Evolutionary conservation across 495 filamentous ascomycete species (phyloP).

Genomic region (Talaromyces wortmannii): DNA sequence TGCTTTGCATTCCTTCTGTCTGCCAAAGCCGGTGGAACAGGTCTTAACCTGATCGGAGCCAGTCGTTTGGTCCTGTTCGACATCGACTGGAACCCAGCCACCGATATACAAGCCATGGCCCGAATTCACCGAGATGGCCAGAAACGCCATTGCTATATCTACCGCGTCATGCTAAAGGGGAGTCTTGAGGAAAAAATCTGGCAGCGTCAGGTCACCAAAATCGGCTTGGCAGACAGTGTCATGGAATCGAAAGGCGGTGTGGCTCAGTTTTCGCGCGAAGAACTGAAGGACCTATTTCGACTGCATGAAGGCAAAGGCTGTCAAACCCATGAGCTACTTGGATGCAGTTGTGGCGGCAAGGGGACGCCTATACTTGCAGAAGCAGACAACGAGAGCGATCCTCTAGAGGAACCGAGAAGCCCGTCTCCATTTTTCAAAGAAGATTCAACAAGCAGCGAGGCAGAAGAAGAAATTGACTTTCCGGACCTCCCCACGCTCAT

Average conservation of each 20-base stretch:
- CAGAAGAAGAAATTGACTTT: slow-evolving; percentile 31
- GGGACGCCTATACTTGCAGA: slow-evolving; percentile 18
- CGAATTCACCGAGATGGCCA: slow-evolving; percentile 77
- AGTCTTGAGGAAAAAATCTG: slow-evolving; percentile 80
- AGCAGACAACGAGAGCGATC: slow-evolving; percentile 5
- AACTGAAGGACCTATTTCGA: slow-evolving; percentile 65
- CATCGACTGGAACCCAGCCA: slow-evolving; percentile 79
- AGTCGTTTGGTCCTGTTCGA: slow-evolving; percentile 73
- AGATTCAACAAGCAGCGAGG: slow-evolving; percentile 21
- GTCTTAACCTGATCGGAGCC: slow-evolving; percentile 74
- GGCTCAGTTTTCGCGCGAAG: slow-evolving; percentile 57
- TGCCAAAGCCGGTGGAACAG: slow-evolving; percentile 69
- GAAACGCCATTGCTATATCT: slow-evolving; percentile 63
- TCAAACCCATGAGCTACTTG: slow-evolving; percentile 66
- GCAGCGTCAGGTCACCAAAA: slow-evolving; percentile 74
- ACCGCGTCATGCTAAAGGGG: slow-evolving; percentile 65
- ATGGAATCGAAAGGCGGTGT: slow-evolving; percentile 56
- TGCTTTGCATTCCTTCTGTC: slow-evolving; percentile 76
- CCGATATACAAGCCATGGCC: slow-evolving; percentile 81
- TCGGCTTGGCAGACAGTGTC: slow-evolving; percentile 60
- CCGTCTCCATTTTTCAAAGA: slow-evolving; percentile 12
- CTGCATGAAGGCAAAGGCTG: slow-evolving; percentile 50
- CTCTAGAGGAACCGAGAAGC: neutral
- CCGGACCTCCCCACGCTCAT: slow-evolving; percentile 34
- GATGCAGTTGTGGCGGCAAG: slow-evolving; percentile 58